Conservation (phyloP, 768 basidiomycete species). For the Serendipita sp. region DNA sequence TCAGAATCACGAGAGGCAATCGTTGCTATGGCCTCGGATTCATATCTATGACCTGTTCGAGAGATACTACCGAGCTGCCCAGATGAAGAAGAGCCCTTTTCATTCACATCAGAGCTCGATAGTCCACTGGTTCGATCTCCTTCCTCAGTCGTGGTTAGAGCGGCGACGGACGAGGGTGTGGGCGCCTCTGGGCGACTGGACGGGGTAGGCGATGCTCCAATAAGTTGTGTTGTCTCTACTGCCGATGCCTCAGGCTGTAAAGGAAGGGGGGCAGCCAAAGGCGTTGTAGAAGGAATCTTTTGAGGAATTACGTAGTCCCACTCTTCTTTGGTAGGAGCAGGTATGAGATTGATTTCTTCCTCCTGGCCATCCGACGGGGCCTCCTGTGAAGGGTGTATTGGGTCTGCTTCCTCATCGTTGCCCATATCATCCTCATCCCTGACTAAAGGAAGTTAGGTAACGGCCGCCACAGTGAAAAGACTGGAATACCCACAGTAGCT, state of each 20-base stretch:
- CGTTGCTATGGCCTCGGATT: background rate
- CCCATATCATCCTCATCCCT: background rate
- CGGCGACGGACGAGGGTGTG: background rate
- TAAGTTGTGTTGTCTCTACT: too few species aligned
- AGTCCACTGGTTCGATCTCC: background rate
- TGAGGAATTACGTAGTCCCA: constrained; percentile 2
- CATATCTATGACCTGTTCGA: background rate
- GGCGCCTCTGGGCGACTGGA: background rate
- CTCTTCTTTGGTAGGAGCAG: background rate
- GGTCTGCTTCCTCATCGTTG: background rate
- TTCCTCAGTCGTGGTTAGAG: background rate
- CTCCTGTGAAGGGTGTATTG: background rate
- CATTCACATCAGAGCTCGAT: background rate
- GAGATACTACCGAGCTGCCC: background rate
- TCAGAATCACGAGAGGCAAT: background rate
- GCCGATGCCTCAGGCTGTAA: background rate
- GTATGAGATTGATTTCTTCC: background rate
- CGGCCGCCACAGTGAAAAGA: background rate
- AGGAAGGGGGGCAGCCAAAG: background rate
- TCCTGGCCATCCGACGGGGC: background rate
- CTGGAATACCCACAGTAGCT: background rate
- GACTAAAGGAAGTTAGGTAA: background rate
- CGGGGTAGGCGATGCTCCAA: background rate
- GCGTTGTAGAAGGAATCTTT: background rate
- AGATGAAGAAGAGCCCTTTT: background rate